These are phyloP conservation scores for Microcyclospora pomicola DNA, from an alignment of 2,329 filamentous ascomycete species.

Conservation along the genomic window DNA sequence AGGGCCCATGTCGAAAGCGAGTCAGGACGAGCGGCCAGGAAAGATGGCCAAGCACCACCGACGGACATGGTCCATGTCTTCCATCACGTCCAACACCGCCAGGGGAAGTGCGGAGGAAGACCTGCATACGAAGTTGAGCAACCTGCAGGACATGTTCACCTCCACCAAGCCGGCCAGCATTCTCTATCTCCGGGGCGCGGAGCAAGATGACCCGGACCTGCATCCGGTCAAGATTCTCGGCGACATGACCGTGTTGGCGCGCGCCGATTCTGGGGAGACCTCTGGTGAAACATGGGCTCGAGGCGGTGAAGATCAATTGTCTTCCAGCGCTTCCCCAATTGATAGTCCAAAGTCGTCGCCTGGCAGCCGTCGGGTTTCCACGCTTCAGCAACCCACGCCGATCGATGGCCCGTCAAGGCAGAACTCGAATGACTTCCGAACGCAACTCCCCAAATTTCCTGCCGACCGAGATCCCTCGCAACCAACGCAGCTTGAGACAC, in stretches of 20 bases:
- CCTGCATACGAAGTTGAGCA: slow-evolving; percentile 62
- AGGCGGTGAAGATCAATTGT: slow-evolving; percentile 35
- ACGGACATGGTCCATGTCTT: slow-evolving; percentile 89
- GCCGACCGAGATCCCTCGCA: slow-evolving; percentile 24
- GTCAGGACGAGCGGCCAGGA: slow-evolving; percentile 47
- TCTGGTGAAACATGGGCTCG: slow-evolving; percentile 33
- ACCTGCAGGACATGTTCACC: slow-evolving; percentile 76
- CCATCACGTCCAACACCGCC: slow-evolving; percentile 35
- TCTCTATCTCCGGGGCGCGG: slow-evolving; percentile 62
- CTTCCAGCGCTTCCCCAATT: slow-evolving; percentile 39
- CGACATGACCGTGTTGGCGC: slow-evolving; percentile 43
- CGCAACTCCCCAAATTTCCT: slow-evolving; percentile 22
- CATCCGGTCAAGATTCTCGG: slow-evolving; percentile 62
- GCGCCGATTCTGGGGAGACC: slow-evolving; percentile 33
- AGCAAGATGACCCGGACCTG: slow-evolving; percentile 64
- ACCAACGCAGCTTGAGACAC: slow-evolving; percentile 30
- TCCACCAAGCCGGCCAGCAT: slow-evolving; percentile 68
- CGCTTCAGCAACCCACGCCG: slow-evolving; percentile 31
- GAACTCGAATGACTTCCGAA: slow-evolving; percentile 34
- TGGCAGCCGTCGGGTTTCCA: slow-evolving; percentile 26
- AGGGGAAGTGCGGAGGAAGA: slow-evolving; percentile 48
- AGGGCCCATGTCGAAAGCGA: slow-evolving; percentile 33
- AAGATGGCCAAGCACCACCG: slow-evolving; percentile 75
- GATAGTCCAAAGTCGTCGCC: slow-evolving; percentile 34
- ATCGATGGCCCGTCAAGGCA: slow-evolving; percentile 30